These are phyloP conservation scores for Coniophora puteana DNA, from an alignment of 1,284 basidiomycete genomes.

Conservation along the genomic window DNA sequence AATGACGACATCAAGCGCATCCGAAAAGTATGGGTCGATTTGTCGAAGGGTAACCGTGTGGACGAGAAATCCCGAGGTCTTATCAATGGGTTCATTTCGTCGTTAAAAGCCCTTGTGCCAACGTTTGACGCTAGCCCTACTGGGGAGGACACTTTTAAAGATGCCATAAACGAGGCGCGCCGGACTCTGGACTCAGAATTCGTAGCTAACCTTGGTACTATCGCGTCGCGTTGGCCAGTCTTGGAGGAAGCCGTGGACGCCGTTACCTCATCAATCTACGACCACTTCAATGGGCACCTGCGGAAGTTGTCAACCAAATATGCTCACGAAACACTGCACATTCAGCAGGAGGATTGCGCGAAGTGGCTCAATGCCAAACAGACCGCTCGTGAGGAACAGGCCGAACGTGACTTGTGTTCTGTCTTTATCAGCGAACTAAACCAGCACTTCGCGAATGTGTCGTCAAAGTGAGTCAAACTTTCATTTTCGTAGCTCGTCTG, in stretches of 20 bases:
- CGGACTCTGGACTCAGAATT: conserved; percentile 26
- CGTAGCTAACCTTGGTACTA: conserved; percentile 22
- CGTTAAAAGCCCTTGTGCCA: no score
- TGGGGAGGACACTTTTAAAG: no score
- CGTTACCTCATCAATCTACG: conserved; percentile 12
- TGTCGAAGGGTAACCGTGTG: no score
- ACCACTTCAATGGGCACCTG: conserved; percentile 9
- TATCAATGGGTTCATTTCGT: no score
- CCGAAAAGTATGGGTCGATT: no score
- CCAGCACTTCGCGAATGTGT: conserved; percentile 3
- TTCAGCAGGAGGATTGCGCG: conserved; percentile 15
- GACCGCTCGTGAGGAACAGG: conserved; percentile 11
- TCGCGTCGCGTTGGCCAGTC: conserved; percentile 1
- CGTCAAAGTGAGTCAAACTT: conserved; percentile 13
- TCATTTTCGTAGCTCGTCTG: not conserved
- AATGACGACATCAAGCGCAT: no score
- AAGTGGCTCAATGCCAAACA: conserved; percentile 12
- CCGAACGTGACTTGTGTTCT: conserved; percentile 12
- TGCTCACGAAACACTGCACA: conserved; percentile 3
- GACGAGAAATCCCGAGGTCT: no score
- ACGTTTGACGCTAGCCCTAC: no score
- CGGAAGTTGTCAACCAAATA: conserved; percentile 9
- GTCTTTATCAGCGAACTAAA: conserved; percentile 26
- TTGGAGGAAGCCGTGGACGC: conserved; percentile 12
- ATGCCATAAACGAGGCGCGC: conserved; percentile 20